These are phyloP conservation scores for Suillus subalutaceus DNA, from an alignment of 768 basidiomycete genomes.

Conservation along the genomic window DNA sequence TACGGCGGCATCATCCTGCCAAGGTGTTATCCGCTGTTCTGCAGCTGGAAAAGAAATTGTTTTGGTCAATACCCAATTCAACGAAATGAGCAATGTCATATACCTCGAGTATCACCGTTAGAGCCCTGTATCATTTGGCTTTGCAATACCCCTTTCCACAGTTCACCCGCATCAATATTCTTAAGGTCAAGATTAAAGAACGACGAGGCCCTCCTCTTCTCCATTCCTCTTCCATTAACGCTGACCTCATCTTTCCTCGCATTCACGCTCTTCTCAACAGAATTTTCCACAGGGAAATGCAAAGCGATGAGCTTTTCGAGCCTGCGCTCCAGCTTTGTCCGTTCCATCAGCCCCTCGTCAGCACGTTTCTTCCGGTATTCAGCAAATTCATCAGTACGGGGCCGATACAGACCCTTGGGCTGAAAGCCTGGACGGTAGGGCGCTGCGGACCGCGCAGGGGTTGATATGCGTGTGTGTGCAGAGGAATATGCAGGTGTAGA, in stretches of 20 bases:
- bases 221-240: slow-evolving; percentile 13
- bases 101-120: slow-evolving; percentile 74
- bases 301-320: slow-evolving; percentile 84
- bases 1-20: slow-evolving; percentile 83
- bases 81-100: not conserved
- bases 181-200: slow-evolving; percentile 76
- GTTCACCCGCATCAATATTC: slow-evolving; percentile 64
- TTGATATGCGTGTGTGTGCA: slow-evolving; percentile 22
- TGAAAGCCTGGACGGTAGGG: slow-evolving; percentile 94
- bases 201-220: slow-evolving; percentile 58
- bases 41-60: slow-evolving; percentile 47
- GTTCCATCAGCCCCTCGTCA: slow-evolving; percentile 67
- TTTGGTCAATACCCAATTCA: slow-evolving; percentile 9
- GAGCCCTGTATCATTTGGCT: slow-evolving; percentile 44
- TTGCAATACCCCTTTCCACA: slow-evolving; percentile 68
- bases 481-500: slow-evolving; percentile 24
- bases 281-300: slow-evolving; percentile 54
- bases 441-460: slow-evolving; percentile 38
- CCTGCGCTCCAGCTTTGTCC: slow-evolving; percentile 81
- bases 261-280: slow-evolving; percentile 15
- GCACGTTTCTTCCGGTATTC: slow-evolving; percentile 42
- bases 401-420: slow-evolving; percentile 81
- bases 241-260: slow-evolving; percentile 18
- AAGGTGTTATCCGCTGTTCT: slow-evolving; percentile 93
- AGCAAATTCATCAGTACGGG: slow-evolving; percentile 79